Percentiles rank a stretch among this genome's conserved stretches.
These are phyloP conservation scores for Chernovozyma sophiae-reginae DNA, from an alignment of 1,139 yeast genomes.

Conservation along the genomic window DNA sequence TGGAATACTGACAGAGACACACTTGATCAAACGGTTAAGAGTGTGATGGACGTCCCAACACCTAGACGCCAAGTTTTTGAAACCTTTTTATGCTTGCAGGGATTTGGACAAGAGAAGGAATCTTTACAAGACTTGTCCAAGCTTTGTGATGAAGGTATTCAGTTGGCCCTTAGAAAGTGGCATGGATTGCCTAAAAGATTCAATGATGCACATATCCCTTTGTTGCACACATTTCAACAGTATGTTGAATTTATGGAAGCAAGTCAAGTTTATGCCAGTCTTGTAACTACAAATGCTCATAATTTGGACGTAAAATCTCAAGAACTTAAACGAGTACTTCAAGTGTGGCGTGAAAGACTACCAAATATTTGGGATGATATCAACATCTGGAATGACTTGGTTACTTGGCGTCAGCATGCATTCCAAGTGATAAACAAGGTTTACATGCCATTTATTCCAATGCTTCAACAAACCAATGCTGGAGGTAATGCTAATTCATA, in stretches of 20 bases:
- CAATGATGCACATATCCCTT: conserved; percentile 83
- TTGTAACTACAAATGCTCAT: conserved; percentile 87
- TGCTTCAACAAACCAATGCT: conserved; percentile 70
- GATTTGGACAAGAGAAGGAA: conserved; percentile 87
- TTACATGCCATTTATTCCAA: conserved; percentile 88
- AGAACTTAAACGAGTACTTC: conserved; percentile 88
- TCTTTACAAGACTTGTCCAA: conserved; percentile 76
- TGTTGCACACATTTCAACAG: conserved; percentile 93
- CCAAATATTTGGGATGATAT: conserved; percentile 98
- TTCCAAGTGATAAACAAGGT: conserved; percentile 95
- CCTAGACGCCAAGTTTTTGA: conserved; percentile 95
- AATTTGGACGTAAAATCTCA: conserved; percentile 90
- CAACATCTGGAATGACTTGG: conserved; percentile 94
- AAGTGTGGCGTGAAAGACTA: conserved; percentile 96
- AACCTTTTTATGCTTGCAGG: conserved; percentile 88
- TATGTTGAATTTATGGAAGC: conserved; percentile 98
- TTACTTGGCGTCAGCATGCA: conserved; percentile 98
- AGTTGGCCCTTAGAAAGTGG: conserved; percentile 90
- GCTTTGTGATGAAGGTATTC: conserved; percentile 94
- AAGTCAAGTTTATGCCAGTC: conserved; percentile 84
- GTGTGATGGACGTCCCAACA: conserved; percentile 98
- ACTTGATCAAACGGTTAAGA: conserved; percentile 87
- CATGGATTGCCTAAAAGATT: conserved; percentile 77
- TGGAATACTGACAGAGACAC: conserved; percentile 97
- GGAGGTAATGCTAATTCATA: conserved; percentile 79